Percentiles rank a stretch among this genome's conserved stretches.
phyloP scores from a whole-genome alignment of 257 asterid genomes.

The Rehmannia glutinosa region DNA sequence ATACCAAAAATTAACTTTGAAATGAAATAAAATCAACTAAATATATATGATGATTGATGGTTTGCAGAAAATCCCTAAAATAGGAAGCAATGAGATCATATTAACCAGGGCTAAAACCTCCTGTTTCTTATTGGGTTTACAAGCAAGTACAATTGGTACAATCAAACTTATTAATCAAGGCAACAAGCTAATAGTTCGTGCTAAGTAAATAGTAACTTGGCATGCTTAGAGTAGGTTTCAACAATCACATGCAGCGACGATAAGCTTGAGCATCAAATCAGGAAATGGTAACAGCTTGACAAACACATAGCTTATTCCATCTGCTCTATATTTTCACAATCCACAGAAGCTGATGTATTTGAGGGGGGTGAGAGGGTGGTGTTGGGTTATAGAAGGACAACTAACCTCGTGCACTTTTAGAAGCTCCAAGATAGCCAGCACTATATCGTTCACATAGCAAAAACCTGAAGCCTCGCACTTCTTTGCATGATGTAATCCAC shows the following conservation, averaged over 20 bases:
- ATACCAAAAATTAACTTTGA: neutral
- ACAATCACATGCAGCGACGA: neutral
- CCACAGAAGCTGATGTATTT: too few relatives aligned
- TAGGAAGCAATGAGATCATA: too few relatives aligned
- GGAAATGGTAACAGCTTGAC: slow-evolving; percentile 3
- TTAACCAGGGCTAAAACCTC: too few relatives aligned
- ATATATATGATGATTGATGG: neutral
- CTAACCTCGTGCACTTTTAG: slow-evolving; percentile 54
- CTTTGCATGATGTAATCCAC: slow-evolving; percentile 63
- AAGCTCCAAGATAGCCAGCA: slow-evolving; percentile 59
- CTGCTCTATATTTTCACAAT: too few relatives aligned
- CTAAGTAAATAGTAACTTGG: too few relatives aligned
- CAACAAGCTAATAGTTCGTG: too few relatives aligned
- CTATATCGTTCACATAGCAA: slow-evolving; percentile 60
- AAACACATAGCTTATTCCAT: neutral
- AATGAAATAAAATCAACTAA: neutral
- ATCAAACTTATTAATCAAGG: too few relatives aligned
- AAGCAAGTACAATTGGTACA: neutral
- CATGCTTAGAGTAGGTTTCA: neutral
- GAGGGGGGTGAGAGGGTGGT: too few relatives aligned
- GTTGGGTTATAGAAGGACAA: neutral
- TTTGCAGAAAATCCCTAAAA: neutral
- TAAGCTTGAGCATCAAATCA: neutral
- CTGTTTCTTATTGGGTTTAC: too few relatives aligned
- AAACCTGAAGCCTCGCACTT: slow-evolving; percentile 66